Evolutionary conservation across 2,329 filamentous ascomycete species (phyloP).

Genomic region (Pseudonectria buxi): DNA sequence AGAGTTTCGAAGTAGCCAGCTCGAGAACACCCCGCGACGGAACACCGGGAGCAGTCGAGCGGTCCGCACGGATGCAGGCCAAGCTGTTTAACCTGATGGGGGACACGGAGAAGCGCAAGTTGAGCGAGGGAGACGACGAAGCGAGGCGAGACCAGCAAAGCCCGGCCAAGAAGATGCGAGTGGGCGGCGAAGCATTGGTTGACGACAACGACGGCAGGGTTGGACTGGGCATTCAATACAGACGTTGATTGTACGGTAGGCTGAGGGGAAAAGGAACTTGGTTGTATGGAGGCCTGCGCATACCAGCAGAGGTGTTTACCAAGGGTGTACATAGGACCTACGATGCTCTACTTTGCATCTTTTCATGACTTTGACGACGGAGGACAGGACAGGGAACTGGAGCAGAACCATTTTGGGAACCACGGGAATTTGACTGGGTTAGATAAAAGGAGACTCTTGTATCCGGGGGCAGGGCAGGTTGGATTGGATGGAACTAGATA

Average conservation of each 20-base stretch:
- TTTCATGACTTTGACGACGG: no score
- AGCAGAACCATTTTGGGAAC: no score
- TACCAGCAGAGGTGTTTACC: no score
- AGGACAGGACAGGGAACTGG: no score
- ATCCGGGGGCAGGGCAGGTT: no score
- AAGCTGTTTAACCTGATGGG: slow-evolving; percentile 41
- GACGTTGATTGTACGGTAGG: slow-evolving; percentile 12
- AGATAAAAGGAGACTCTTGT: no score
- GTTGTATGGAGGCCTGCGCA: no score
- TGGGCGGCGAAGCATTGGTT: slow-evolving; percentile 32
- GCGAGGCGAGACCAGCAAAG: slow-evolving; percentile 33
- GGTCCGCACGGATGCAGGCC: slow-evolving; percentile 42
- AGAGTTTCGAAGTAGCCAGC: slow-evolving; percentile 45
- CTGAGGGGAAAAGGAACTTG: no score
- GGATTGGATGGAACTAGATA: no score
- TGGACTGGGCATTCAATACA: slow-evolving; percentile 48
- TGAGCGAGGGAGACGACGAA: slow-evolving; percentile 27
- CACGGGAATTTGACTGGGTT: no score
- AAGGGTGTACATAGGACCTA: no score
- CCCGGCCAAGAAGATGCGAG: slow-evolving; percentile 45
- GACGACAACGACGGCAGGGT: slow-evolving; percentile 32
- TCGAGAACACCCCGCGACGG: slow-evolving; percentile 37
- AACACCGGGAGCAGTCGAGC: slow-evolving; percentile 38
- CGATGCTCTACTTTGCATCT: no score
- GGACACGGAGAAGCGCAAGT: slow-evolving; percentile 46